Percentiles rank a stretch among this genome's conserved stretches.
Conservation (phyloP, 192 early-diverging fungal species). For the Rhizophagus clarus region DNA sequence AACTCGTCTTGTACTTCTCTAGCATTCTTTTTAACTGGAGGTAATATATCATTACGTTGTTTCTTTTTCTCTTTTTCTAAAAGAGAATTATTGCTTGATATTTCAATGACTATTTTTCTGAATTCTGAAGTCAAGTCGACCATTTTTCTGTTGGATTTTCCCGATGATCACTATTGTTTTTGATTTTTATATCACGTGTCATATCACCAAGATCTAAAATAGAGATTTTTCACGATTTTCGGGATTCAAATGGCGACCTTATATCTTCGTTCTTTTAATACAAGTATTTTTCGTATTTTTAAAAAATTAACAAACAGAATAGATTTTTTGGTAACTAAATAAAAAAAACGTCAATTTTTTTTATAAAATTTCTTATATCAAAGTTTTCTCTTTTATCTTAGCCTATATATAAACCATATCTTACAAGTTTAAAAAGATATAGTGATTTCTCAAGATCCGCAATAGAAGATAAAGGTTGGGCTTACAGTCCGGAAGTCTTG, state of each 20-base stretch:
- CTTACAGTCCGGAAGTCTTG: conserved; percentile 43
- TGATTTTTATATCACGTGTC: no score
- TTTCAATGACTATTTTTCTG: conserved; percentile 14
- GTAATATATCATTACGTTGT: not conserved
- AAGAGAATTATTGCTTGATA: not conserved
- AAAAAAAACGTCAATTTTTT: not conserved
- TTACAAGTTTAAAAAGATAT: not conserved
- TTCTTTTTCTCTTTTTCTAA: not conserved
- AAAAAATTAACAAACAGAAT: not conserved
- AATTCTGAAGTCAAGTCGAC: conserved; percentile 22
- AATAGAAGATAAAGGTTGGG: not conserved
- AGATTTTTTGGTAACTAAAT: not conserved
- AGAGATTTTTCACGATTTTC: no score
- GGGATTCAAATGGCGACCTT: not conserved
- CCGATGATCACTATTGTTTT: no score
- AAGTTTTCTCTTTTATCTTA: not conserved
- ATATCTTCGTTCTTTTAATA: no score
- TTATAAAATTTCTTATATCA: not conserved
- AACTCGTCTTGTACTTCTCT: conserved; percentile 45
- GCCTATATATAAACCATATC: not conserved
- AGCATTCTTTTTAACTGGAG: conserved; percentile 18
- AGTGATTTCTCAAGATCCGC: not conserved
- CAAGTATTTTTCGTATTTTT: not conserved
- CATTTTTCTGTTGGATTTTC: not conserved
- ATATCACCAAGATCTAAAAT: no score